Conservation (phyloP, 371 early-diverging fungal genomes). For the Mortierella polycephala region DNA sequence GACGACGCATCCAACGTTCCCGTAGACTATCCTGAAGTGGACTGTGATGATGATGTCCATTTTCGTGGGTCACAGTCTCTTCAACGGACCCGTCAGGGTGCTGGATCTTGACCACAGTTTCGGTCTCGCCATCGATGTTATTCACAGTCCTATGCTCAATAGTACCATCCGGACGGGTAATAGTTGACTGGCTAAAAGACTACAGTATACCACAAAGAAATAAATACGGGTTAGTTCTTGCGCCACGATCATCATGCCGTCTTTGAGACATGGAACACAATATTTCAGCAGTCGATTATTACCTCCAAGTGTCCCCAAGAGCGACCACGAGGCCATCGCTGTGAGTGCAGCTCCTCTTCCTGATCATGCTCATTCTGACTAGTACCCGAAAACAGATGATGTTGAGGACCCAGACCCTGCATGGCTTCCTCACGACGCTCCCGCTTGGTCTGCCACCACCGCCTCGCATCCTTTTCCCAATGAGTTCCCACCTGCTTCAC, state of each 20-base stretch:
- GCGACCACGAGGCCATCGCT: constrained; percentile 32
- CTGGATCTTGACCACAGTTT: constrained; percentile 31
- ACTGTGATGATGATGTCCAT: not conserved
- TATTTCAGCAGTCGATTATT: not conserved
- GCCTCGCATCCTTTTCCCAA: constrained; percentile 43
- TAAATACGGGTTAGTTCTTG: not conserved
- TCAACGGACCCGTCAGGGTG: constrained; percentile 34
- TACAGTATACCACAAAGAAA: not conserved
- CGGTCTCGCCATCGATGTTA: constrained; percentile 36
- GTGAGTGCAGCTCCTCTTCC: constrained; percentile 14
- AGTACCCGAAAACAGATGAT: constrained; percentile 21
- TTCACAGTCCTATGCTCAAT: constrained; percentile 28
- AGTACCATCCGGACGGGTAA: constrained; percentile 45
- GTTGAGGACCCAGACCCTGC: constrained; percentile 9
- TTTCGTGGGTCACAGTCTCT: constrained; percentile 32
- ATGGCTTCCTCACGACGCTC: not conserved
- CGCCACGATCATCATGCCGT: not conserved
- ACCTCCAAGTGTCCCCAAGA: constrained; percentile 36
- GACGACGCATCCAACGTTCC: constrained; percentile 12
- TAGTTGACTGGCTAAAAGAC: constrained; percentile 41
- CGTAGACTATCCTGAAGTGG: constrained; percentile 4
- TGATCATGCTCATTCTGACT: constrained; percentile 14
- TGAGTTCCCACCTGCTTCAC: constrained; percentile 43
- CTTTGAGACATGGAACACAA: not conserved
- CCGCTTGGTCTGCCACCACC: constrained; percentile 42